A percentile compares a stretch with the other conserved stretches of the same genome.
phyloP scores from a whole-genome alignment of 2,329 filamentous ascomycete genomes.

The Penicillium thymicola region DNA sequence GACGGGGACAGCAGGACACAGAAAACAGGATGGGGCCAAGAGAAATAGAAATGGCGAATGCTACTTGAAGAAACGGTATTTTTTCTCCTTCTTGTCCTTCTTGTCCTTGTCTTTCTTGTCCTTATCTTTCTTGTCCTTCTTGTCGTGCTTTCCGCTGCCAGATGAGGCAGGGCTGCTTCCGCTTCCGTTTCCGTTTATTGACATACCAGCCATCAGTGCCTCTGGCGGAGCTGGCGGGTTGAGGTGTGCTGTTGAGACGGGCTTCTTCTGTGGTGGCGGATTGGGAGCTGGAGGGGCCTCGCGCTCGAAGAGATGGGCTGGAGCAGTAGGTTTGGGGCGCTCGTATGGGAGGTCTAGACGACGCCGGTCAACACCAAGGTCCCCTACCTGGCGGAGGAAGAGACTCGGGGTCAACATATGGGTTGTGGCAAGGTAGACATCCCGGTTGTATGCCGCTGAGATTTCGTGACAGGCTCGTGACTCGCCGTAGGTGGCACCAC shows the following conservation, averaged over 20 bases:
- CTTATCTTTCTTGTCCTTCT: conserved; percentile 51
- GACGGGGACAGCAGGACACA: conserved; percentile 13
- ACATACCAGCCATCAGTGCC: conserved; percentile 38
- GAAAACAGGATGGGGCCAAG: not conserved
- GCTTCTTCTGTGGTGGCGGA: conserved; percentile 23
- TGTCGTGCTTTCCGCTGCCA: conserved; percentile 29
- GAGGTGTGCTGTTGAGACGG: conserved; percentile 20
- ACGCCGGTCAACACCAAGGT: conserved; percentile 71
- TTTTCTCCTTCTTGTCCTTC: conserved; percentile 55
- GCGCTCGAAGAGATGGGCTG: conserved; percentile 79
- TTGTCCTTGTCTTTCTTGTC: conserved; percentile 53
- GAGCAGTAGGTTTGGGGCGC: conserved; percentile 73
- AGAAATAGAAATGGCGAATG: not conserved
- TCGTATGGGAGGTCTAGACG: conserved; percentile 78
- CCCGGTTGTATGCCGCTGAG: conserved; percentile 66
- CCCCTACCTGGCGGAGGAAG: conserved; percentile 77
- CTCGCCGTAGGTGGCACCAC: conserved; percentile 92
- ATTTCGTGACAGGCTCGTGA: conserved; percentile 85
- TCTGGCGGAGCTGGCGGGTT: conserved; percentile 31
- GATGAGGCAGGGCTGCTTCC: conserved; percentile 22
- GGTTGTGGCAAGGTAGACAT: conserved; percentile 83
- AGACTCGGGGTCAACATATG: conserved; percentile 88
- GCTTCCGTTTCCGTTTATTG: conserved; percentile 31
- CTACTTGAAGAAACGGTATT: conserved; percentile 54
- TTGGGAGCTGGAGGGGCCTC: conserved; percentile 55